These are phyloP conservation scores for Trebouxia sp. DNA, from an alignment of 139 green algal species.

Conservation along the genomic window DNA sequence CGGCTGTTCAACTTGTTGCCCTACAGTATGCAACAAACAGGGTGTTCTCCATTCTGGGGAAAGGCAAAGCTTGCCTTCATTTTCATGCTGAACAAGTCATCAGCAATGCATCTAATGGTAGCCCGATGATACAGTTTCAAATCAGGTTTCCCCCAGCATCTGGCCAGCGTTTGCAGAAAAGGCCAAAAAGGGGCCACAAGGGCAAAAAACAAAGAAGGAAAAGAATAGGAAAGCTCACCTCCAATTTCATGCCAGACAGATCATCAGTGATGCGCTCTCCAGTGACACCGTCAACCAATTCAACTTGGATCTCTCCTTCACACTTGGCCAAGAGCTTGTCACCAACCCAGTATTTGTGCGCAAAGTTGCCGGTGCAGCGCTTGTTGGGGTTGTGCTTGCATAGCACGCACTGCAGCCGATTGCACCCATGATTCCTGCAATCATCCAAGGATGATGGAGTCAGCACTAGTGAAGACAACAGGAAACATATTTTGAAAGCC, in stretches of 20 bases:
- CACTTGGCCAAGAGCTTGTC: slow-evolving; percentile 46
- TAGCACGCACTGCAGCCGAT: slow-evolving; percentile 33
- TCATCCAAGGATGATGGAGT: too few relatives aligned
- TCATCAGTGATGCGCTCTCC: slow-evolving; percentile 27
- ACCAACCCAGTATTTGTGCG: slow-evolving; percentile 41
- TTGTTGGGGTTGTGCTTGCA: slow-evolving; percentile 49
- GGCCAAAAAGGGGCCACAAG: too few relatives aligned
- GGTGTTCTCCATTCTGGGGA: too few relatives aligned
- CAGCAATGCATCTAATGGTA: background rate
- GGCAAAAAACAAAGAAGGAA: too few relatives aligned
- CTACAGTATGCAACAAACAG: background rate
- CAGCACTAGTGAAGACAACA: too few relatives aligned
- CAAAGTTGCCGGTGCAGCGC: slow-evolving; percentile 46
- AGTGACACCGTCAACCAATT: slow-evolving; percentile 34
- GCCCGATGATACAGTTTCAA: too few relatives aligned
- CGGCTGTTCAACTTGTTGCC: background rate
- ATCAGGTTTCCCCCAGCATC: too few relatives aligned
- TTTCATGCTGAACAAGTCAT: background rate
- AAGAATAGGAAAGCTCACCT: slow-evolving; percentile 28
- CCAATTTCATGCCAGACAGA: background rate
- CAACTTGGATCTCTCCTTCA: slow-evolving; percentile 38
- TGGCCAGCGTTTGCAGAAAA: too few relatives aligned
- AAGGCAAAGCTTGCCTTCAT: background rate
- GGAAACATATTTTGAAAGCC: too few relatives aligned
- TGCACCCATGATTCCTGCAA: slow-evolving; percentile 45